These are phyloP conservation scores for Tetrahymena thermophila DNA, from an alignment of 73 alveolate genomes.

Conservation along the genomic window DNA sequence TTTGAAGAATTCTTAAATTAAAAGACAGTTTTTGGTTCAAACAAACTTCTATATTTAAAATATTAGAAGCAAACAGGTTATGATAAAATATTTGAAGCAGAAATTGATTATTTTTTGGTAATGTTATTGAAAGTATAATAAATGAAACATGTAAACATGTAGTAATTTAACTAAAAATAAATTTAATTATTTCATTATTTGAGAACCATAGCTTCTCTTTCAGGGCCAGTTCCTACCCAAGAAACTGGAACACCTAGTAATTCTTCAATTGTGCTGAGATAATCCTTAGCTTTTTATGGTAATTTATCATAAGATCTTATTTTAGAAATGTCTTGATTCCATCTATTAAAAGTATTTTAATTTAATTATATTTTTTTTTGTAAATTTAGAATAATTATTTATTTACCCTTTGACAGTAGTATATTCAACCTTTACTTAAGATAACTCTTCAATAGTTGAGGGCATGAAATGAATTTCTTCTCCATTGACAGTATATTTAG, in stretches of 20 bases:
- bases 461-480: constrained; percentile 67
- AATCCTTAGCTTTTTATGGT: constrained; percentile 78
- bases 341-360: constrained; percentile 48
- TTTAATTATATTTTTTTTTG: no score
- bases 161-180: neutral
- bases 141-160: neutral
- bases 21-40: no score
- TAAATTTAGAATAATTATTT: no score
- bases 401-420: constrained; percentile 46
- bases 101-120: no score
- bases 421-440: constrained; percentile 61
- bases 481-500: constrained; percentile 56
- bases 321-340: constrained; percentile 80
- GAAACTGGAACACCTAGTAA: constrained; percentile 74
- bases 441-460: constrained; percentile 61
- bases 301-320: constrained; percentile 63
- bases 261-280: constrained; percentile 66
- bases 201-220: constrained; percentile 35
- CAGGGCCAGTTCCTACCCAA: constrained; percentile 62
- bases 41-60: no score
- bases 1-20: no score
- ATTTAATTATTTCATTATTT: constrained; percentile 5
- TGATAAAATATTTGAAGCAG: no score
- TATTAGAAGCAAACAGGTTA: no score
- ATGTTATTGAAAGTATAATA: no score